Evolutionary conservation across 1,284 basidiomycete genomes (phyloP), one percentile per base, ranked within the genome.

Genomic region (Xanthoconium separans): DNA sequence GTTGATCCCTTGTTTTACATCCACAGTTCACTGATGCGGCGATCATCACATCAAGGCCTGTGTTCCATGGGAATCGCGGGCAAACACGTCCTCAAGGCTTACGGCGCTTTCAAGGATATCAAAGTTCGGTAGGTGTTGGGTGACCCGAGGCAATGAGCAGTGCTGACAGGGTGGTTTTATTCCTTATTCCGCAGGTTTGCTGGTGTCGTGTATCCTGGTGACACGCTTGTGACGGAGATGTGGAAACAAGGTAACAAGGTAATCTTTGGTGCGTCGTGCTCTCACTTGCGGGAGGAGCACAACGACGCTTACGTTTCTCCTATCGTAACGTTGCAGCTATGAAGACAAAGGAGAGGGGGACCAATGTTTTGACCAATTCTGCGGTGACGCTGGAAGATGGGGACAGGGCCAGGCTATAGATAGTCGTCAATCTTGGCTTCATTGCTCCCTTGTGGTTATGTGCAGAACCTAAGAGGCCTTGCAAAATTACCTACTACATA

Each of bases 211-310:
- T 95, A 90, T 69, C 96, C 96, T 5, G 95, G 95, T 10, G 95
- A 99, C 77, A 98, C 96, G 0, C 80, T 97, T 44, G 77, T 94
- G 18, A 97, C 94, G 0, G 85, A 93, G 70, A 97, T 98, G 95
- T 99, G 96, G 96, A 98, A 95, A 71, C 94, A 98, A 65, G 92
- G 89, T 18, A 75, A 84, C 65, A 98, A 90, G 75, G 88, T 98
- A 60, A 85, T 98, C 59, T 99, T 99, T 73, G 78, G 91, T 94
- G 70, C 68, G 90, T 79, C 1, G 20, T 40, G 29, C 24, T 27
- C 50, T 37, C 31, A 2, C 18, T 34, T n/a, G 37, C 33, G 22
- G 40, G 12, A 6, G 3, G 4, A 27, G 31, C 20, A n/a, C 15
- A n/a, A 6, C 15, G 36, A 11, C 34, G 49, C 44, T 61, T 43